phyloP scores from a whole-genome alignment of 768 basidiomycete genomes.

The Pluteus cervinus region DNA sequence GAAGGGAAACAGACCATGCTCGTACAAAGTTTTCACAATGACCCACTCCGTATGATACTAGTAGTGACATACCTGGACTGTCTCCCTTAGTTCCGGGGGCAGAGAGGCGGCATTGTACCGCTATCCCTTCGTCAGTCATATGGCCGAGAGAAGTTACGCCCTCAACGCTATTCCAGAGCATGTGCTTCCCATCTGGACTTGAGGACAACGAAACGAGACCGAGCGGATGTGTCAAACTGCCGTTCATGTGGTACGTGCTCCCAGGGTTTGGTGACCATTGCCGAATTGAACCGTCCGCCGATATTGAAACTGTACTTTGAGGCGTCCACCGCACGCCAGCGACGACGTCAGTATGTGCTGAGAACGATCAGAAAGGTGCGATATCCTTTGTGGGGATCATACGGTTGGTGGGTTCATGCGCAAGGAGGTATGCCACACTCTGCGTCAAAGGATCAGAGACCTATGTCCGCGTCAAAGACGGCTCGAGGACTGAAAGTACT shows the following conservation, averaged over 20 bases:
- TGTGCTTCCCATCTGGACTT: constrained; percentile 56
- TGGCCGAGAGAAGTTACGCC: constrained; percentile 78
- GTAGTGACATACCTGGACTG: not conserved
- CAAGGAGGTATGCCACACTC: constrained; percentile 73
- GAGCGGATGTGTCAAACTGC: constrained; percentile 57
- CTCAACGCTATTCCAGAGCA: constrained; percentile 78
- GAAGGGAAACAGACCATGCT: constrained; percentile 85
- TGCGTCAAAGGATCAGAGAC: constrained; percentile 12
- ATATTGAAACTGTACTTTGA: constrained; percentile 59
- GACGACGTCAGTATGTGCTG: constrained; percentile 75
- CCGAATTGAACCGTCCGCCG: constrained; percentile 73
- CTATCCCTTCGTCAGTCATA: constrained; percentile 50
- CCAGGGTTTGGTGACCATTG: constrained; percentile 68
- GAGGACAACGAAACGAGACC: constrained; percentile 80
- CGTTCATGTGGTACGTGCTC: constrained; percentile 46
- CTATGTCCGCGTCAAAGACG: not conserved
- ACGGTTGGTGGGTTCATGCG: constrained; percentile 77
- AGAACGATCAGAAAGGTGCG: constrained; percentile 23
- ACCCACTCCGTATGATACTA: too few relatives aligned
- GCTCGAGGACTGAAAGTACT: constrained; percentile 5
- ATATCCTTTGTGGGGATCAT: constrained; percentile 29
- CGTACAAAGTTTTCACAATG: constrained; percentile 6
- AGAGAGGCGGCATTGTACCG: constrained; percentile 74
- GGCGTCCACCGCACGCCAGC: constrained; percentile 76
- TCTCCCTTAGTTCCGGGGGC: too few relatives aligned